Conservation (phyloP, 2,329 filamentous ascomycete genomes). For the Pseudogymnoascus sp. region DNA sequence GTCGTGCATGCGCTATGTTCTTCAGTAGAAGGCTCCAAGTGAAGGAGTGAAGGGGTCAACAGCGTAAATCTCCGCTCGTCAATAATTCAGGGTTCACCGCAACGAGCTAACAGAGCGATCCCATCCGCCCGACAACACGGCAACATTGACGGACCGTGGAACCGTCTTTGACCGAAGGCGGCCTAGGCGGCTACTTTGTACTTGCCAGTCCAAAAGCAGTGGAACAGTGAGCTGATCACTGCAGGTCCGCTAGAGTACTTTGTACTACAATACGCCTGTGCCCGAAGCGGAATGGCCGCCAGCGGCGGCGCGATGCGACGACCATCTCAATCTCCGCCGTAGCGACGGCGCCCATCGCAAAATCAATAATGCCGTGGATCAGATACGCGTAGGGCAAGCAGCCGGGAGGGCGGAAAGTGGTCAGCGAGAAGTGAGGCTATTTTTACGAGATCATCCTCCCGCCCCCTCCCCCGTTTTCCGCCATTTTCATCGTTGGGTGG, state of each 20-base stretch:
- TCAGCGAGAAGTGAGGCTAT: not conserved
- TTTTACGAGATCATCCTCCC: not conserved
- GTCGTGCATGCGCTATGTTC: not conserved
- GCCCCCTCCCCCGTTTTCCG: not conserved
- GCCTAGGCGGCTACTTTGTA: not conserved
- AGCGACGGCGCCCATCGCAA: not conserved
- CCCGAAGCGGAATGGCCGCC: not conserved
- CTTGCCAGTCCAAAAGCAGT: not conserved
- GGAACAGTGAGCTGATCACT: not conserved
- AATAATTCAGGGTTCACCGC: not conserved
- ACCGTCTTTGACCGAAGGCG: not conserved
- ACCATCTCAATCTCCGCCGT: not conserved
- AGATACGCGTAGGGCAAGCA: not conserved
- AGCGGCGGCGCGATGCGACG: not conserved
- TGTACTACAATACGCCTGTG: not conserved
- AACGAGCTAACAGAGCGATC: not conserved
- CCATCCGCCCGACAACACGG: not conserved
- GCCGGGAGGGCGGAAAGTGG: not conserved
- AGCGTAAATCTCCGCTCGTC: not conserved
- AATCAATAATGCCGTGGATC: slow-evolving; percentile 3
- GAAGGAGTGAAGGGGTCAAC: not conserved
- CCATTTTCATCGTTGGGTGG: not conserved
- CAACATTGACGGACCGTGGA: not conserved
- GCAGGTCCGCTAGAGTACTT: not conserved
- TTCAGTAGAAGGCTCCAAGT: not conserved